A percentile compares a stretch with the other conserved stretches of the same genome.
Evolutionary conservation across 257 asterid genomes (phyloP).

Genomic region (Thymus quinquecostatus): DNA sequence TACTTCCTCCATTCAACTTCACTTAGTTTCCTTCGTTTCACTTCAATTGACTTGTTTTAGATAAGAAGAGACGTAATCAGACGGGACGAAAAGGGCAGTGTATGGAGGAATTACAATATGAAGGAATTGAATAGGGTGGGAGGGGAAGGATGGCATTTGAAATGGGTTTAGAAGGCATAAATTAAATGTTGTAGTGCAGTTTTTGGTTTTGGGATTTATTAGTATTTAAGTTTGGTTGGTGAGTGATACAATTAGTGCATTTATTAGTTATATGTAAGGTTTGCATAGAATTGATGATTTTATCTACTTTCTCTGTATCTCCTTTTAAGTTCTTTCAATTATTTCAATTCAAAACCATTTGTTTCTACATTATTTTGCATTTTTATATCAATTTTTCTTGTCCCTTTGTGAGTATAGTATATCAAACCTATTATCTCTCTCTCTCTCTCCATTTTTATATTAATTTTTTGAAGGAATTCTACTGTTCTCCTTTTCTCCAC

Average conservation of each 20-base stretch:
- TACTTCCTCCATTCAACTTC: no score
- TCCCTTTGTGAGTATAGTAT: neutral
- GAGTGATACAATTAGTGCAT: conserved; percentile 34
- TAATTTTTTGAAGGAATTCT: no score
- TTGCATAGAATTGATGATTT: conserved; percentile 24
- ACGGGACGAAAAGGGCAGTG: no score
- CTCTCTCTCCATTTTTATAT: no score
- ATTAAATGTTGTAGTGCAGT: conserved; percentile 12
- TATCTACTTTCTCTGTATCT: conserved; percentile 25
- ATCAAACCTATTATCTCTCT: no score
- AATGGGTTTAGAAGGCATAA: conserved; percentile 27
- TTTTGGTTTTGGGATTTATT: conserved; percentile 20
- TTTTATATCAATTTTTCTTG: neutral
- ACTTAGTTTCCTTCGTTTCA: no score
- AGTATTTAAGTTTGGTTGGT: conserved; percentile 37
- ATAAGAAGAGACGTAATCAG: no score
- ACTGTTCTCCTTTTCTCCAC: no score
- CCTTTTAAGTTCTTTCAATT: no score
- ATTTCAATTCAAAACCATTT: neutral
- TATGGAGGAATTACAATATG: neutral
- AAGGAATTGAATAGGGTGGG: neutral
- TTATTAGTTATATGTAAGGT: conserved; percentile 3
- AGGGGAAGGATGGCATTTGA: neutral
- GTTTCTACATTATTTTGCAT: neutral
- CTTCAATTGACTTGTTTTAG: no score